Evolutionary conservation across 169 alveolate species (phyloP).

Genomic region (Perkinsus olseni): DNA sequence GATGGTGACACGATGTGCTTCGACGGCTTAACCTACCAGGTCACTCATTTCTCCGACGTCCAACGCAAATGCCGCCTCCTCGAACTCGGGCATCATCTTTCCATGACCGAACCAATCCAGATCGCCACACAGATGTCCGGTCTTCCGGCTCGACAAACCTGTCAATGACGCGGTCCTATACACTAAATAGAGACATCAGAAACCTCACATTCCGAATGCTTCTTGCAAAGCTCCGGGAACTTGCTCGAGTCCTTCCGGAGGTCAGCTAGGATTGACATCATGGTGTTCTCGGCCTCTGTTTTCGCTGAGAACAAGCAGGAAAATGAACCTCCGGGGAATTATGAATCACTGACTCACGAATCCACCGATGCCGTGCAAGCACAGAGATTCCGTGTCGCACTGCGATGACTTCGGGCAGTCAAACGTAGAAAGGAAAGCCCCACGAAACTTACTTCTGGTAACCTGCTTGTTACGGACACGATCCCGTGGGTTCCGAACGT

Average conservation of each 20-base stretch:
- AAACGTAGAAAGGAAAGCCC: too few relatives aligned
- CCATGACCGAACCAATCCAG: conserved; percentile 60
- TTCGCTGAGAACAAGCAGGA: not conserved
- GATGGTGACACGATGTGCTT: too few relatives aligned
- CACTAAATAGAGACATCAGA: conserved; percentile 29
- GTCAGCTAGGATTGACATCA: conserved; percentile 18
- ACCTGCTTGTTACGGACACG: conserved; percentile 49
- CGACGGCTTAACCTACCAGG: conserved; percentile 51
- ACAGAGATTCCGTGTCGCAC: not conserved
- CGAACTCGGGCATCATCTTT: conserved; percentile 57
- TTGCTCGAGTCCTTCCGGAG: conserved; percentile 50
- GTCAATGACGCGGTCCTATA: conserved; percentile 41
- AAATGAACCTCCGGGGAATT: not conserved
- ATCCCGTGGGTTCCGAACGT: conserved; percentile 60
- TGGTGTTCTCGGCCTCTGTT: not conserved
- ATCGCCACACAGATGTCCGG: conserved; percentile 50
- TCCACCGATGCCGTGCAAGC: too few relatives aligned
- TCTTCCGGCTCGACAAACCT: conserved; percentile 54
- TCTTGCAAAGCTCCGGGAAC: conserved; percentile 37
- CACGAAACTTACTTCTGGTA: conserved; percentile 35
- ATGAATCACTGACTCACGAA: too few relatives aligned
- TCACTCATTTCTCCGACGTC: conserved; percentile 57
- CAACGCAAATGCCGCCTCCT: conserved; percentile 58
- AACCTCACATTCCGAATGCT: conserved; percentile 16
- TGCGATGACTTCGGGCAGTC: not conserved